phyloP scores from a whole-genome alignment of 2,329 filamentous ascomycete genomes.

The Chaetothyriales sp. region DNA sequence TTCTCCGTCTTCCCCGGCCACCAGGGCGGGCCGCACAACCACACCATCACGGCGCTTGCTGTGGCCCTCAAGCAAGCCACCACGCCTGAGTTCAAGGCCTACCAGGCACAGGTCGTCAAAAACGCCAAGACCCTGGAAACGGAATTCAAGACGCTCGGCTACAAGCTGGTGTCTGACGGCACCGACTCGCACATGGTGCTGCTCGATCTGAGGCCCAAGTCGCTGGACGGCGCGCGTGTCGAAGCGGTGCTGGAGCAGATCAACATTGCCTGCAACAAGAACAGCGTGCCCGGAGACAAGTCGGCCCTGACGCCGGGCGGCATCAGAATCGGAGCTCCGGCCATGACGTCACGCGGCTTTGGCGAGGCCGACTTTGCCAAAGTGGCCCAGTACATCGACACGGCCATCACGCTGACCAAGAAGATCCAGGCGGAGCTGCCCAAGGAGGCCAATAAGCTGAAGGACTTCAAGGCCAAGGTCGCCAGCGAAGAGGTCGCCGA shows the following conservation, averaged over 20 bases:
- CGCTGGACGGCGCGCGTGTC: conserved; percentile 80
- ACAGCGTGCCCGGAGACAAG: conserved; percentile 90
- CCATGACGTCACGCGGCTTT: conserved; percentile 97
- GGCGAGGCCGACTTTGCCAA: conserved; percentile 73
- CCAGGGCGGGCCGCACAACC: conserved; percentile 97
- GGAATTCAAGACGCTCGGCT: conserved; percentile 56
- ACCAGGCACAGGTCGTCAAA: conserved; percentile 81
- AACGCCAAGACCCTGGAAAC: conserved; percentile 87
- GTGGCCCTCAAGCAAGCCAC: conserved; percentile 92
- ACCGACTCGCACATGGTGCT: conserved; percentile 98
- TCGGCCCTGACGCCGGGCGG: conserved; percentile 88
- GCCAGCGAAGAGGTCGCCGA: conserved; percentile 61
- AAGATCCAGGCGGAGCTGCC: conserved; percentile 71
- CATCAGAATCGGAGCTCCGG: conserved; percentile 84
- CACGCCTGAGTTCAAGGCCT: conserved; percentile 77
- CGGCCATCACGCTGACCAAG: conserved; percentile 70
- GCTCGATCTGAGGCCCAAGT: conserved; percentile 75
- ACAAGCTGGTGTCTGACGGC: conserved; percentile 88
- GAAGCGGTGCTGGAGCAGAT: conserved; percentile 84
- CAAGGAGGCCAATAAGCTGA: conserved; percentile 97
- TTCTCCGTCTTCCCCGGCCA: conserved; percentile 98
- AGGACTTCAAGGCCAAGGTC: conserved; percentile 97
- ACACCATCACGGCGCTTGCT: conserved; percentile 94
- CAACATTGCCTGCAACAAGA: conserved; percentile 97
- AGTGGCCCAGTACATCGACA: conserved; percentile 74